Percentiles rank a stretch among this genome's conserved stretches.
Evolutionary conservation across 2,329 filamentous ascomycete genomes (phyloP).

Genomic region (Colletotrichum brevisporum): DNA sequence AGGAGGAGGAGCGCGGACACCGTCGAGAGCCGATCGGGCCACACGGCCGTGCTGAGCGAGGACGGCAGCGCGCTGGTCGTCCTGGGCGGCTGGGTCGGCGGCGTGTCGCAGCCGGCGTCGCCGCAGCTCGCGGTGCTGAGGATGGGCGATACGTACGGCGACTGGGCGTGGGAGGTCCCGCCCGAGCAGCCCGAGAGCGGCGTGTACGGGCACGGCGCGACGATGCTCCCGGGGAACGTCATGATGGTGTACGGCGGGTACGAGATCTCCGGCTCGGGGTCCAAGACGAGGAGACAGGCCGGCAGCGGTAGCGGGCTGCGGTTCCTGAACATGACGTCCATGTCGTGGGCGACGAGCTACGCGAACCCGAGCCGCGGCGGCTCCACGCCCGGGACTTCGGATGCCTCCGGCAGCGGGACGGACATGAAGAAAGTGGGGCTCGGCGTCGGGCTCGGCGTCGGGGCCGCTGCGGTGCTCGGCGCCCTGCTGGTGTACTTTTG

Average conservation of each 20-base stretch:
- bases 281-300: slow-evolving; percentile 54
- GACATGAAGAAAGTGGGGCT: slow-evolving; percentile 67
- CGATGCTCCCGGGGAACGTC: slow-evolving; percentile 74
- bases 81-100: slow-evolving; percentile 93
- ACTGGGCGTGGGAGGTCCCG: slow-evolving; percentile 81
- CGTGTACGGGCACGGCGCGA: slow-evolving; percentile 75
- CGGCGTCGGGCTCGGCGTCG: slow-evolving; percentile 76
- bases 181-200: slow-evolving; percentile 62
- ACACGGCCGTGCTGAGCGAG: slow-evolving; percentile 84
- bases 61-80: slow-evolving; percentile 85
- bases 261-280: slow-evolving; percentile 57
- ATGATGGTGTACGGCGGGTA: slow-evolving; percentile 78
- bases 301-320: slow-evolving; percentile 47
- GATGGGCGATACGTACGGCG: slow-evolving; percentile 80
- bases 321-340: slow-evolving; percentile 72
- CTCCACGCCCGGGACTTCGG: not conserved
- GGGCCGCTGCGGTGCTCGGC: slow-evolving; percentile 65
- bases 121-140: slow-evolving; percentile 86
- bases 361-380: slow-evolving; percentile 56
- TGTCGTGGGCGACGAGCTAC: slow-evolving; percentile 67
- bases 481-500: slow-evolving; percentile 63
- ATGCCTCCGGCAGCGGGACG: slow-evolving; percentile 6
- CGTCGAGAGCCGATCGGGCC: slow-evolving; percentile 88
- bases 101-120: slow-evolving; percentile 79
- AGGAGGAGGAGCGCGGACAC: slow-evolving; percentile 50